These are phyloP conservation scores for Epichloe glyceriae DNA, from an alignment of 2,329 filamentous ascomycete species.

Conservation along the genomic window DNA sequence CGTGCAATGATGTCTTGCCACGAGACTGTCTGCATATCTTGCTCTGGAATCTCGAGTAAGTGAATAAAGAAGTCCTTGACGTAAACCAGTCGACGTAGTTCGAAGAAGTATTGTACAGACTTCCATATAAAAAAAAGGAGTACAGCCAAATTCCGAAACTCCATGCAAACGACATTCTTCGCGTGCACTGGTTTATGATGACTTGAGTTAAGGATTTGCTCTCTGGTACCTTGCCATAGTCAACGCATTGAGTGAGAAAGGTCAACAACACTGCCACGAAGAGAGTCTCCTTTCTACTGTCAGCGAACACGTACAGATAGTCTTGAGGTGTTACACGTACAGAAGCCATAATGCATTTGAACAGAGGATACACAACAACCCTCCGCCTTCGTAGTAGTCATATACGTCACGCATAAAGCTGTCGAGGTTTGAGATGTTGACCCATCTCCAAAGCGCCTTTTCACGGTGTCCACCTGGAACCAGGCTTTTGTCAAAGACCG, in stretches of 20 bases:
- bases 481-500: slow-evolving; percentile 16
- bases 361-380: slow-evolving; percentile 73
- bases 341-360: slow-evolving; percentile 59
- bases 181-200: slow-evolving; percentile 61
- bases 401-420: slow-evolving; percentile 78
- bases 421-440: slow-evolving; percentile 80
- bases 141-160: slow-evolving; percentile 75
- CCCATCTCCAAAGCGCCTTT: slow-evolving; percentile 84
- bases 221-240: slow-evolving; percentile 62
- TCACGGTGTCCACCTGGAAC: slow-evolving; percentile 37
- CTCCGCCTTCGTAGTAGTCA: slow-evolving; percentile 70
- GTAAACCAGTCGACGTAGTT: slow-evolving; percentile 58
- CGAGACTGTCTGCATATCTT: slow-evolving; percentile 86
- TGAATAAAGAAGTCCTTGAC: slow-evolving; percentile 80
- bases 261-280: slow-evolving; percentile 76
- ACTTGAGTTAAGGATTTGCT: slow-evolving; percentile 43
- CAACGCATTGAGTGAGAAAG: slow-evolving; percentile 73
- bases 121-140: slow-evolving; percentile 78
- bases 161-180: slow-evolving; percentile 60
- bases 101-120: slow-evolving; percentile 58
- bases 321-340: slow-evolving; percentile 30
- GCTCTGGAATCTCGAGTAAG: slow-evolving; percentile 65
- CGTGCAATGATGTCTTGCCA: slow-evolving; percentile 86
- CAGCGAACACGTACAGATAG: background rate
- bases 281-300: slow-evolving; percentile 49